Conservation (phyloP, 2,329 filamentous ascomycete species). For the Aspergillus bombycis region DNA sequence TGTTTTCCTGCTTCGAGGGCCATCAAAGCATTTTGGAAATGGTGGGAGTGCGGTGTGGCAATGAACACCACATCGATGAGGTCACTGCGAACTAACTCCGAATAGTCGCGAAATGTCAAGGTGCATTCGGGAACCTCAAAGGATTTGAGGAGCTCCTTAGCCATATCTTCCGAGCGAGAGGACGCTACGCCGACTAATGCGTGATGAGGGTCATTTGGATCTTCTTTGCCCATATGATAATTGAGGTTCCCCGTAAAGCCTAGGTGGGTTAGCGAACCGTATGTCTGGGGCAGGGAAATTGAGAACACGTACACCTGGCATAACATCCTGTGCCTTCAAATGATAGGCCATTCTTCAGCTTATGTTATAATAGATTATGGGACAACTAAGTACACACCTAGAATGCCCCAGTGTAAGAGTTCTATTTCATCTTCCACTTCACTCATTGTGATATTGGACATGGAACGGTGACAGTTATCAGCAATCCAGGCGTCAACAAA, state of each 20-base stretch:
- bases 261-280: background rate
- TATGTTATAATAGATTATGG: no score
- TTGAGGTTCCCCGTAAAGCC: background rate
- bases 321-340: background rate
- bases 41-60: slow-evolving; percentile 81
- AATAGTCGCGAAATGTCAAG: slow-evolving; percentile 71
- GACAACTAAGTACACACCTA: background rate
- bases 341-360: no score
- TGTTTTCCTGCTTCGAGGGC: slow-evolving; percentile 77
- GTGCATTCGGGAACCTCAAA: slow-evolving; percentile 33
- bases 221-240: background rate
- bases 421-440: background rate
- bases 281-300: background rate
- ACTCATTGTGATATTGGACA: no score
- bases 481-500: background rate
- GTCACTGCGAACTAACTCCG: slow-evolving; percentile 71
- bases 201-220: background rate
- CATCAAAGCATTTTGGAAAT: slow-evolving; percentile 82
- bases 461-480: background rate
- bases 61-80: slow-evolving; percentile 80
- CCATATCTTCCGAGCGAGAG: background rate
- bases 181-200: background rate
- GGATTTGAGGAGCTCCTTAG: background rate
- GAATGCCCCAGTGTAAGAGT: background rate
- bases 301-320: background rate